Conservation (phyloP, 441 rosid species). For the Populus hybrid region DNA sequence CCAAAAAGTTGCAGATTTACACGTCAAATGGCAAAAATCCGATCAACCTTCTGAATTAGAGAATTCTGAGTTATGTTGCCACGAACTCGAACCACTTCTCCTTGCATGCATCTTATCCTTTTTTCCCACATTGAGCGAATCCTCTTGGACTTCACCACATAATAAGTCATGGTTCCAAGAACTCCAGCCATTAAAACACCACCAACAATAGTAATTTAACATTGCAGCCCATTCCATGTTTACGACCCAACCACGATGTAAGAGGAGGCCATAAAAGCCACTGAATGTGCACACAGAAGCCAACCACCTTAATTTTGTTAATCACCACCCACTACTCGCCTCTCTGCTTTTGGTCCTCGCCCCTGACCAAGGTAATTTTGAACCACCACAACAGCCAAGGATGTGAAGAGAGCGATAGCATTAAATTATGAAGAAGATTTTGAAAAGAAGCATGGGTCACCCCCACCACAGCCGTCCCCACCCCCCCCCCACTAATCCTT, state of each 20-base stretch:
- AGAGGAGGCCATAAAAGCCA: constrained; percentile 89
- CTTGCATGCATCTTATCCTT: constrained; percentile 55
- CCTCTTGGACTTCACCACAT: constrained; percentile 84
- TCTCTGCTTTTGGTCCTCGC: constrained; percentile 99
- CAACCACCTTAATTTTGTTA: constrained; percentile 94
- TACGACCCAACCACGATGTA: constrained; percentile 86
- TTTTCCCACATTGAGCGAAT: constrained; percentile 66
- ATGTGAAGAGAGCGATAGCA: constrained; percentile 88
- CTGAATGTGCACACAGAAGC: constrained; percentile 95
- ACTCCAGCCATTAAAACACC: constrained; percentile 93
- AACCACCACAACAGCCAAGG: constrained; percentile 95
- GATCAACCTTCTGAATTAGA: constrained; percentile 84
- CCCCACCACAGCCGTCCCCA: constrained; percentile 82
- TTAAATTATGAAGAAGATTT: constrained; percentile 94
- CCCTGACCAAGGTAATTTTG: constrained; percentile 94
- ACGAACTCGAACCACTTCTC: constrained; percentile 79
- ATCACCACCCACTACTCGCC: constrained; percentile 81
- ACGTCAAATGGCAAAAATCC: constrained; percentile 63
- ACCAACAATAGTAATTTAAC: constrained; percentile 79
- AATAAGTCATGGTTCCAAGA: constrained; percentile 92
- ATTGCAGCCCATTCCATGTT: constrained; percentile 76
- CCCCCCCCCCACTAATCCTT: constrained; percentile 40
- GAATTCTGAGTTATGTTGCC: constrained; percentile 63
- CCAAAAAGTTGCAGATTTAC: neutral
- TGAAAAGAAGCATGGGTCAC: constrained; percentile 61